Evolutionary conservation across 73 alveolate genomes (phyloP).

Genomic region (Durusdinium trenchii): DNA sequence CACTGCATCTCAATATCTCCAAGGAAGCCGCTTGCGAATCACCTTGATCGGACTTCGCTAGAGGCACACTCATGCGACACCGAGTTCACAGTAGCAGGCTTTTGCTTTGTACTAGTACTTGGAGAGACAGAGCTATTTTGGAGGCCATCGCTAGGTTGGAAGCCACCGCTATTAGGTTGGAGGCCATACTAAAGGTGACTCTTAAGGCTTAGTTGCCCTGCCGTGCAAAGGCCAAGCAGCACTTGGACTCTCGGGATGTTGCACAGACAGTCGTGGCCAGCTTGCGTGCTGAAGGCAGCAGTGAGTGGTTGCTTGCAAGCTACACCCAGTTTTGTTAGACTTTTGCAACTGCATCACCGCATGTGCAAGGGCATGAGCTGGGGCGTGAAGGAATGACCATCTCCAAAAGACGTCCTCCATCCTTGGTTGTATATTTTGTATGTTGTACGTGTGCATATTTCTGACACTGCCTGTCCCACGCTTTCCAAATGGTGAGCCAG

Average conservation of each 20-base stretch:
- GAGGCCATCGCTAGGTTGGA: neutral
- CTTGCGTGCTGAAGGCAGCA: neutral
- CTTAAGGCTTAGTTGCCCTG: neutral
- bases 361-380: constrained; percentile 13
- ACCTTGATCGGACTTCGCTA: constrained; percentile 5
- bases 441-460: too few species aligned
- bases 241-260: neutral
- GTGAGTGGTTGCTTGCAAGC: too few species aligned
- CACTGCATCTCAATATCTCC: too few species aligned
- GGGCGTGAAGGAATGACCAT: constrained; percentile 25
- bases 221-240: neutral
- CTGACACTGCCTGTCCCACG: neutral
- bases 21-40: neutral
- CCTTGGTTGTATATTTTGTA: too few species aligned
- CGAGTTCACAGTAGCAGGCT: neutral
- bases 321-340: too few species aligned
- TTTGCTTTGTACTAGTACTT: neutral
- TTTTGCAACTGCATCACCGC: too few species aligned
- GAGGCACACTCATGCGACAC: neutral
- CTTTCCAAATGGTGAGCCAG: neutral
- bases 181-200: neutral
- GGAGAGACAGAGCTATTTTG: neutral
- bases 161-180: neutral
- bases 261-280: constrained; percentile 4
- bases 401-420: constrained; percentile 18